Evolutionary conservation across 2,329 filamentous ascomycete genomes (phyloP).

Genomic region (Elsinoe necatrix): DNA sequence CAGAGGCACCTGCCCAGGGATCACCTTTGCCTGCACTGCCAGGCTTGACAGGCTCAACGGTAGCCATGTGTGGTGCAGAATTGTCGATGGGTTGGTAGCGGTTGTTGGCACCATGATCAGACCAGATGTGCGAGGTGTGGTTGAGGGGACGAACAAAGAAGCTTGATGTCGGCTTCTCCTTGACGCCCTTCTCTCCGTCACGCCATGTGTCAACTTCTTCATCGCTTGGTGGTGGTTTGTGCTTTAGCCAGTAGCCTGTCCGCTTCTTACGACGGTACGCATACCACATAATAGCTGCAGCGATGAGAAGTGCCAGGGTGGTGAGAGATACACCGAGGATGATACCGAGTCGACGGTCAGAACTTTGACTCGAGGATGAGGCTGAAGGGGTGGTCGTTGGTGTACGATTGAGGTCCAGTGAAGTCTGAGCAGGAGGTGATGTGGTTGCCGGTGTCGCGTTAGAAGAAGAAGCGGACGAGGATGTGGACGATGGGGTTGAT

Average conservation of each 20-base stretch:
- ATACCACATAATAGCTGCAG: slow-evolving; percentile 18
- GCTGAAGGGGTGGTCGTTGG: slow-evolving; percentile 5
- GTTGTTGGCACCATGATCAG: not conserved
- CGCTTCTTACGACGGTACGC: slow-evolving; percentile 18
- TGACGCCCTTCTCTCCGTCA: not conserved
- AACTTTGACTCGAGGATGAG: not conserved
- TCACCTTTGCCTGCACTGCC: not conserved
- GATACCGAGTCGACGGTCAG: slow-evolving; percentile 18
- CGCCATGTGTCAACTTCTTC: slow-evolving; percentile 15
- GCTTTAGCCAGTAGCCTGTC: slow-evolving; percentile 16
- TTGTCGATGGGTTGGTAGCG: slow-evolving; percentile 2
- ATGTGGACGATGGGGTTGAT: slow-evolving; percentile 3
- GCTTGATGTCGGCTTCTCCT: slow-evolving; percentile 8
- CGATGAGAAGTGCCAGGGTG: slow-evolving; percentile 18
- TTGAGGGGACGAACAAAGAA: slow-evolving; percentile 9
- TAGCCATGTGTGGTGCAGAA: not conserved
- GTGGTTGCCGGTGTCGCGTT: slow-evolving; percentile 1
- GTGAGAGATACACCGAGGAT: slow-evolving; percentile 20
- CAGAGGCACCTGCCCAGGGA: not conserved
- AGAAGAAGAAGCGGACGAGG: not conserved
- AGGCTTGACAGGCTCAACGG: not conserved
- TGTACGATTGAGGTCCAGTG: slow-evolving; percentile 12
- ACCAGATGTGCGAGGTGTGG: slow-evolving; percentile 12
- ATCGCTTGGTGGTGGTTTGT: slow-evolving; percentile 11
- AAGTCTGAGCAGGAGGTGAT: slow-evolving; percentile 10